phyloP scores from a whole-genome alignment of 2,329 filamentous ascomycete genomes.

The Fusarium pseudocircinatum region DNA sequence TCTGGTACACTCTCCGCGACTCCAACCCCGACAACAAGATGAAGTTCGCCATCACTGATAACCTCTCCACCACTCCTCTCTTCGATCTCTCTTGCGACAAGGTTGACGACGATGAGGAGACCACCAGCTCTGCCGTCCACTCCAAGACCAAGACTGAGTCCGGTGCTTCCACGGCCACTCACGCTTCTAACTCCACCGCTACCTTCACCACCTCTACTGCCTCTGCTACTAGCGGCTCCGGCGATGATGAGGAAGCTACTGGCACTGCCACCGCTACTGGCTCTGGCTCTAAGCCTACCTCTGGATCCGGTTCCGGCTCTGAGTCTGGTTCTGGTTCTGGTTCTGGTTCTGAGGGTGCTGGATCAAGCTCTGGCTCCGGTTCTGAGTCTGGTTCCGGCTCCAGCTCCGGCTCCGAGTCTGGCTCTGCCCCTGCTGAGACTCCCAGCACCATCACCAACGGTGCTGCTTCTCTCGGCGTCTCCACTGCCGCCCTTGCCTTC shows the following conservation, averaged over 20 bases:
- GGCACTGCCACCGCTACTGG: slow-evolving; percentile 14
- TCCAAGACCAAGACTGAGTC: slow-evolving; percentile 31
- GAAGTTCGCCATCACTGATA: slow-evolving; percentile 66
- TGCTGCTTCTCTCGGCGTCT: slow-evolving; percentile 32
- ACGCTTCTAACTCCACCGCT: slow-evolving; percentile 46
- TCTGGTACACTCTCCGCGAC: slow-evolving; percentile 71
- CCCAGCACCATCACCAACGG: slow-evolving; percentile 25
- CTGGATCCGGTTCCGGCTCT: background rate
- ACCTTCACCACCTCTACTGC: slow-evolving; percentile 51
- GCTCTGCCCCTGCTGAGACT: slow-evolving; percentile 28
- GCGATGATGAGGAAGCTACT: slow-evolving; percentile 60
- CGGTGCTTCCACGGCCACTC: slow-evolving; percentile 15
- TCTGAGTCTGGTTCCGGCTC: slow-evolving; percentile 26
- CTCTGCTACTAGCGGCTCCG: slow-evolving; percentile 60
- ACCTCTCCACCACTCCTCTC: slow-evolving; percentile 60
- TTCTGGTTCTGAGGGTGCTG: slow-evolving; percentile 8
- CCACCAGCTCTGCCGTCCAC: slow-evolving; percentile 32
- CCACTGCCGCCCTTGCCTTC: slow-evolving; percentile 31
- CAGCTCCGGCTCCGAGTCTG: slow-evolving; percentile 19
- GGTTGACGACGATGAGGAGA: slow-evolving; percentile 39
- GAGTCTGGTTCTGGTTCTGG: background rate
- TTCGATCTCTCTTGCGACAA: slow-evolving; percentile 65
- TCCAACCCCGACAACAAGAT: slow-evolving; percentile 67
- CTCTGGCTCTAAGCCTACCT: slow-evolving; percentile 3
- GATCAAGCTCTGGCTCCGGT: slow-evolving; percentile 15